Evolutionary conservation across 2,329 filamentous ascomycete species (phyloP), one percentile per base, ranked within the genome.

Genomic region (Colletotrichum sansevieriae): DNA sequence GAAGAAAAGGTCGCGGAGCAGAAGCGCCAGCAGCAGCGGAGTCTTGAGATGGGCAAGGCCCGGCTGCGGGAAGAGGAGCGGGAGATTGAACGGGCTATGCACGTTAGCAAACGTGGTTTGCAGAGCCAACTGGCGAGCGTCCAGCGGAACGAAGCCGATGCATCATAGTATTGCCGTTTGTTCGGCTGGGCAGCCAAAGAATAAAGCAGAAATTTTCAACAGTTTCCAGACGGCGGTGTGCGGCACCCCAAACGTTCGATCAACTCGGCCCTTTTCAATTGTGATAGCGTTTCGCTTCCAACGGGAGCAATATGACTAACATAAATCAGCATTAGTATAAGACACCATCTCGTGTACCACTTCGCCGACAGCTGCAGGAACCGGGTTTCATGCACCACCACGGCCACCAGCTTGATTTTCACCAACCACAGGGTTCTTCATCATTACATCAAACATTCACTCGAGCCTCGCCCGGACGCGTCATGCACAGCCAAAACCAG

Each of bases 21-120:
- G 76, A 91, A 88, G 78, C 80, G 84, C 73, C 82, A 81, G 74
- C 84, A 91, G 70, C 83, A 87, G 72, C 83, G 86, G 65, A 87
- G 88, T 56, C 76, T 92, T 11, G 85, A 86, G 39, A 84, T 84
- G 51, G 89, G 89, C 20, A 90, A 87, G 73, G 88, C 88, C 0
- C 79, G 85, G 51, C 73, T 93, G 58, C 81, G 88, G 41, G 90
- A 92, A 65, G 90, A 90, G 72, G 91, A 93, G 78, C 83, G 84
- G 71, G 90, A 92, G 74, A 79, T 94, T 63, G 87, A 92, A 74
- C 82, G 83, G 71, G 92, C 91, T 1, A 91, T 93, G 89, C 85
- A 85, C 67, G 85, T 93, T 12, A 85, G 87, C 0, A 92, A 91
- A 78, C 87, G 85, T 68, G 91, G 91, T 0, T 71, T 93, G 72